These are phyloP conservation scores for Lunasporangiospora selenospora DNA, from an alignment of 192 early-diverging fungal species.

Conservation along the genomic window DNA sequence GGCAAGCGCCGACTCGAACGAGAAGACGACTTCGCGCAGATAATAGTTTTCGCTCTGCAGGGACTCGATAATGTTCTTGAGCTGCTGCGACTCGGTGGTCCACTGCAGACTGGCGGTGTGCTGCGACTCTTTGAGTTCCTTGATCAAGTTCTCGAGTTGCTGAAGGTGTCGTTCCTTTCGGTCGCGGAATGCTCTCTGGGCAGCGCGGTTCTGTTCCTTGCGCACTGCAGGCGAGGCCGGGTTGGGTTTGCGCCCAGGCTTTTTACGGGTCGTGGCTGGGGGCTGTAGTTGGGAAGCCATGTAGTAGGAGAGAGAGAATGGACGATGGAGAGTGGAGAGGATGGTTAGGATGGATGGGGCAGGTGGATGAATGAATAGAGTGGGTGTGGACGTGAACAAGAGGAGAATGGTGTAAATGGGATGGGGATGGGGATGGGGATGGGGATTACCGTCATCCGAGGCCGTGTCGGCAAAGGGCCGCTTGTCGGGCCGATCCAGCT, in stretches of 20 bases:
- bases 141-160: conserved; percentile 76
- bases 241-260: conserved; percentile 64
- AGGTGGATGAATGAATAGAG: neutral
- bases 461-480: conserved; percentile 27
- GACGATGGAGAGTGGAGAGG: neutral
- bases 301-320: neutral
- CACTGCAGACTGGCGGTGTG: conserved; percentile 46
- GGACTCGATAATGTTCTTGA: conserved; percentile 42
- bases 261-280: conserved; percentile 57
- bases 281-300: conserved; percentile 9
- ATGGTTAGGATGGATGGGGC: neutral
- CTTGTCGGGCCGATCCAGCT: conserved; percentile 25
- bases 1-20: conserved; percentile 50
- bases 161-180: conserved; percentile 80
- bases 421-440: neutral
- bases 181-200: conserved; percentile 90
- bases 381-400: neutral
- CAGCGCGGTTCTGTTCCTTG: conserved; percentile 86
- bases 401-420: neutral
- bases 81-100: conserved; percentile 46
- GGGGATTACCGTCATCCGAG: conserved; percentile 33
- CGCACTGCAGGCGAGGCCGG: conserved; percentile 62
- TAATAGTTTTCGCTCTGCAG: conserved; percentile 55
- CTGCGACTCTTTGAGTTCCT: conserved; percentile 67
- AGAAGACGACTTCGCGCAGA: conserved; percentile 51